A percentile compares a stretch with the other conserved stretches of the same genome.
Evolutionary conservation across 805 yeast genomes (phyloP).

Genomic region (Pichia exigua): DNA sequence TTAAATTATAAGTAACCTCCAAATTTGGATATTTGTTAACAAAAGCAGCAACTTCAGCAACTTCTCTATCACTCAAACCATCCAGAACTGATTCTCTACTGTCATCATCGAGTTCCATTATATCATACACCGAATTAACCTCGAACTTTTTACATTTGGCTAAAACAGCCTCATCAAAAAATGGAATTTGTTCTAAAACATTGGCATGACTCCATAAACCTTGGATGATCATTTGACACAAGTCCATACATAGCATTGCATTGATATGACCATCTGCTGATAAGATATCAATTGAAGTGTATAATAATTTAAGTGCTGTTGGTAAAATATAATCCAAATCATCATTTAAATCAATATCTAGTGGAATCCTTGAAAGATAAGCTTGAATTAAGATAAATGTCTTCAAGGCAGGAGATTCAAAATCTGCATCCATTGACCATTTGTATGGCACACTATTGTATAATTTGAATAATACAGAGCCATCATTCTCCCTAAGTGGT

Average conservation of each 20-base stretch:
- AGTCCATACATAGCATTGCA: constrained; percentile 77
- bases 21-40: constrained; percentile 86
- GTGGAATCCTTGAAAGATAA: constrained; percentile 57
- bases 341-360: constrained; percentile 52
- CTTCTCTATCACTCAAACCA: constrained; percentile 36
- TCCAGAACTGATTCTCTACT: constrained; percentile 56
- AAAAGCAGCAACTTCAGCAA: constrained; percentile 71
- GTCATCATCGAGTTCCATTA: constrained; percentile 62
- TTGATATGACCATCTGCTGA: constrained; percentile 75
- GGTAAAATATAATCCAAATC: constrained; percentile 52
- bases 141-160: constrained; percentile 44
- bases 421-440: constrained; percentile 23
- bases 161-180: constrained; percentile 42
- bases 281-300: constrained; percentile 66
- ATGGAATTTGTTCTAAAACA: constrained; percentile 78
- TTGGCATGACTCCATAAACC: constrained; percentile 77
- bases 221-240: constrained; percentile 82
- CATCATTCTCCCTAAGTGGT: constrained; percentile 59
- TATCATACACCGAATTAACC: constrained; percentile 70
- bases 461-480: constrained; percentile 36
- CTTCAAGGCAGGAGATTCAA: constrained; percentile 55
- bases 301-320: constrained; percentile 42
- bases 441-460: constrained; percentile 61
- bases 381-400: constrained; percentile 74
- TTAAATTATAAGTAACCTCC: constrained; percentile 53